phyloP scores from a whole-genome alignment of 768 basidiomycete species.

The Psilocybe cubensis region DNA sequence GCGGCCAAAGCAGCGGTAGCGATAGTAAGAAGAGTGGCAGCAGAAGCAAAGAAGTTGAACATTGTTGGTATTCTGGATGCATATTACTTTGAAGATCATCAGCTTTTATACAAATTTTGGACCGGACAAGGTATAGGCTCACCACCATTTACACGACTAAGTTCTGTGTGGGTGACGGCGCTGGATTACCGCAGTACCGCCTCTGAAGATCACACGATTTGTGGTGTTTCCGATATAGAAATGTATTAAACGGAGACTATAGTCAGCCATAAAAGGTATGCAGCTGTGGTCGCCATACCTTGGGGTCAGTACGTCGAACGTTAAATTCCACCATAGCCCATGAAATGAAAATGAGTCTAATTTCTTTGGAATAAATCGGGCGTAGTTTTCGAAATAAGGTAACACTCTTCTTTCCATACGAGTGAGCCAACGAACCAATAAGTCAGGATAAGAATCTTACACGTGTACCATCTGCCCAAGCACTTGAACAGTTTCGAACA shows the following conservation, averaged over 20 bases:
- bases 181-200: not conserved
- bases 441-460: not conserved
- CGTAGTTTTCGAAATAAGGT: not conserved
- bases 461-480: too few species aligned
- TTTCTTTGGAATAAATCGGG: not conserved
- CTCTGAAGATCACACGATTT: not conserved
- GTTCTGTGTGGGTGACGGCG: too few species aligned
- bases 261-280: not conserved
- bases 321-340: not conserved
- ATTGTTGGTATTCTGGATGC: not conserved
- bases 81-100: not conserved
- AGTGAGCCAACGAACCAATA: not conserved
- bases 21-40: conserved; percentile 7
- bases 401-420: not conserved
- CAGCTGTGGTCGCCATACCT: not conserved
- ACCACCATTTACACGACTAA: too few species aligned
- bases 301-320: not conserved
- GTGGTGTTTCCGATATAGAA: too few species aligned
- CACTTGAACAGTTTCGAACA: not conserved
- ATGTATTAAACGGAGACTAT: not conserved
- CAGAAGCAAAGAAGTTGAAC: conserved; percentile 15
- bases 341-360: not conserved
- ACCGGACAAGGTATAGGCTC: not conserved
- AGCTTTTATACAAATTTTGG: not conserved
- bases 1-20: conserved; percentile 6